Evolutionary conservation across 1,139 yeast species (phyloP), one percentile per base, ranked within the genome.

Genomic region (Dujonia santamariae): DNA sequence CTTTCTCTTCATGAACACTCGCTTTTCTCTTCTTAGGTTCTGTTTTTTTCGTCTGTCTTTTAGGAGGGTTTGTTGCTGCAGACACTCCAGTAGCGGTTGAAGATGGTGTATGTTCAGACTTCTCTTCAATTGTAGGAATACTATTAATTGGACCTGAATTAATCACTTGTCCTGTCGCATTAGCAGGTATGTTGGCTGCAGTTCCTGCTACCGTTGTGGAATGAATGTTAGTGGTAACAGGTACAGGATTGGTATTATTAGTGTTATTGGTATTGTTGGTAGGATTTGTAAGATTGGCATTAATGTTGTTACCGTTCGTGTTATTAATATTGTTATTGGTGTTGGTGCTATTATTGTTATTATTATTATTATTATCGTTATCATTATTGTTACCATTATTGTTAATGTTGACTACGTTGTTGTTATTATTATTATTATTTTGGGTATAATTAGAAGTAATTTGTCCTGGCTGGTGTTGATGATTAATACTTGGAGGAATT

Each of bases 141-240:
- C 12, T 28, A 19, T 19, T 19, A 20, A 28, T 17, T n/a, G 16
- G 19, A 11, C 24, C 31, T 43, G 26, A 41, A 40, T 13, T 28
- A 34, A 26, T 36, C 42, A 21, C 1, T 54, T 51, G 3, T 50
- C 54, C 3, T 43, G 28, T 1, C 46, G 43, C 15, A 35, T 39
- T 23, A 42, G 54, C 11, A 42, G 48, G 35, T 40, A 51, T 37
- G 53, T 49, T 2, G 48, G 54, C 1, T 44, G 31, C 1, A 43
- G 38, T 24, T 39, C 33, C 21, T 41, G 50, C 18, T 42, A 47
- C 34, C 33, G 46, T 35, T 37, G 40, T 36, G 38, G 46, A 33
- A 30, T 46, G 23, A 31, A 19, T 11, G 33, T 23, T 18, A 36
- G 12, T 20, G 21, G 19, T 30, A 12, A 16, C 13, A 5, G 37